These are phyloP conservation scores for Arabidopsis thaliana DNA, from an alignment of 345 rosid species.

Conservation along the genomic window TAIR10.1 NC_003071.7:15474501-15475000, in stretches of 20 bases:
- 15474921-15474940: slow-evolving; percentile 33
- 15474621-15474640: slow-evolving; percentile 36
- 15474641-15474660: slow-evolving; percentile 31
- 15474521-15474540: slow-evolving; percentile 93
- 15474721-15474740: slow-evolving; percentile 45
- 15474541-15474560: slow-evolving; percentile 84
- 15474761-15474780: slow-evolving; percentile 41
- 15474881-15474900: slow-evolving; percentile 34
- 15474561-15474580: slow-evolving; percentile 50
- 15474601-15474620: slow-evolving; percentile 39
- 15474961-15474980: slow-evolving; percentile 29
- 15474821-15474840: slow-evolving; percentile 45
- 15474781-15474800: slow-evolving; percentile 49
- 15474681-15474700: slow-evolving; percentile 51
- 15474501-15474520: slow-evolving; percentile 69
- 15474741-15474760: slow-evolving; percentile 40
- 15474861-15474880: slow-evolving; percentile 34
- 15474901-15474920: slow-evolving; percentile 27
- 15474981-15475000: slow-evolving; percentile 23
- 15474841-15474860: slow-evolving; percentile 46
- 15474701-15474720: slow-evolving; percentile 35
- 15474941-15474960: slow-evolving; percentile 37
- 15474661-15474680: slow-evolving; percentile 40
- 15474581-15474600: slow-evolving; percentile 48
- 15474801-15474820: slow-evolving; percentile 41